These are phyloP conservation scores for Dothistroma pini DNA, from an alignment of 2,329 filamentous ascomycete species.

Conservation along the genomic window DNA sequence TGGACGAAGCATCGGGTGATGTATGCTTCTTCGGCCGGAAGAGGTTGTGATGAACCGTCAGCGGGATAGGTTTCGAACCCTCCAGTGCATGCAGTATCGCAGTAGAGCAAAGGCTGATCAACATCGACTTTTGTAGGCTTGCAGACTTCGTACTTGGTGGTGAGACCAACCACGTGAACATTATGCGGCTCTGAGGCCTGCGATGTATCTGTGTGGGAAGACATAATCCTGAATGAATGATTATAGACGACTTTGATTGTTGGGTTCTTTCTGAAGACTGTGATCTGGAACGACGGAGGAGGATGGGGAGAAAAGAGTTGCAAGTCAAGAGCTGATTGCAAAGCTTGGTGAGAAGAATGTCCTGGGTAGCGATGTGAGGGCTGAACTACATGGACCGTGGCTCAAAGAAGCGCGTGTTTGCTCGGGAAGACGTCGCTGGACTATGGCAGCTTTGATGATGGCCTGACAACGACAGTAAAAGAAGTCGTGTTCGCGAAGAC, in stretches of 20 bases:
- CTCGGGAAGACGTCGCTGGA: not conserved
- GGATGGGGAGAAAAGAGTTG: not conserved
- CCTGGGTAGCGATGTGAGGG: not conserved
- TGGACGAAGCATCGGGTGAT: too few relatives aligned
- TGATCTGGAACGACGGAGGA: not conserved
- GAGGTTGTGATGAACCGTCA: too few relatives aligned
- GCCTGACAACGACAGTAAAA: not conserved
- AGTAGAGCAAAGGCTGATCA: too few relatives aligned
- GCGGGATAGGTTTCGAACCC: too few relatives aligned
- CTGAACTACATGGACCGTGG: not conserved
- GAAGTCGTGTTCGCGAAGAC: not conserved
- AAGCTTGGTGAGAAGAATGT: constrained; percentile 3
- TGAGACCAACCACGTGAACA: too few relatives aligned
- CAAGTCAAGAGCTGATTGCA: not conserved
- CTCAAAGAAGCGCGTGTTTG: not conserved
- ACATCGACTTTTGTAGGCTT: too few relatives aligned
- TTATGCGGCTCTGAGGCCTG: not conserved
- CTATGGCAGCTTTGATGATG: not conserved
- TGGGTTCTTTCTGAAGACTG: not conserved
- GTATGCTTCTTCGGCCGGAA: too few relatives aligned
- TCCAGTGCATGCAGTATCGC: too few relatives aligned
- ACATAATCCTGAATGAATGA: not conserved
- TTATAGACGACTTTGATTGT: not conserved
- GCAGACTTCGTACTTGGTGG: too few relatives aligned
- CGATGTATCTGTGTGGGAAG: not conserved